phyloP scores from a whole-genome alignment of 345 rosid genomes.

The Microthlaspi erraticum region DNA sequence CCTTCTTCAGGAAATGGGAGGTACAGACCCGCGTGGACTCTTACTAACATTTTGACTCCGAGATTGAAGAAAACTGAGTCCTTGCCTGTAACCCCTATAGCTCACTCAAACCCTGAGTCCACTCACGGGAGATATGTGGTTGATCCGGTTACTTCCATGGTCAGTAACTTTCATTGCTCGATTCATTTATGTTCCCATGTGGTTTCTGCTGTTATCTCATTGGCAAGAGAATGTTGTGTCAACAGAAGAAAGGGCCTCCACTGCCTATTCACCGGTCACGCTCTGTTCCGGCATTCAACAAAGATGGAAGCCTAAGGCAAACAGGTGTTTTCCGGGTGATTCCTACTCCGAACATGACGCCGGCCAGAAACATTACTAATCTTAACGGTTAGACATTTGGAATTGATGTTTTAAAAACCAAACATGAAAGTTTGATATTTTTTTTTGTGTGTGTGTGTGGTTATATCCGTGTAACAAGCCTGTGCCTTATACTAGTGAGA shows the following conservation, averaged over 20 bases:
- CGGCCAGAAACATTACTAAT: conserved; percentile 32
- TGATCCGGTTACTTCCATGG: conserved; percentile 53
- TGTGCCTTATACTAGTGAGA: conserved; percentile 68
- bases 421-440: background rate
- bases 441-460: background rate
- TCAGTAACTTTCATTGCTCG: conserved; percentile 45
- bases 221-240: conserved; percentile 22
- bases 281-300: conserved; percentile 74
- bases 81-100: conserved; percentile 66
- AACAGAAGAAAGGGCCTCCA: conserved; percentile 64
- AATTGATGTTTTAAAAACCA: conserved; percentile 37
- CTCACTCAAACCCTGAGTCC: conserved; percentile 96
- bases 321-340: conserved; percentile 67
- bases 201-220: conserved; percentile 18
- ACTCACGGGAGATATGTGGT: conserved; percentile 60
- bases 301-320: conserved; percentile 61
- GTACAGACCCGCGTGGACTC: conserved; percentile 60
- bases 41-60: conserved; percentile 63
- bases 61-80: conserved; percentile 64
- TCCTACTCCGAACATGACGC: conserved; percentile 59
- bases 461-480: conserved; percentile 26
- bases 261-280: conserved; percentile 77
- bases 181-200: conserved; percentile 24
- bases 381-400: conserved; percentile 28
- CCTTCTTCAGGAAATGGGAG: conserved; percentile 54